A percentile compares a stretch with the other conserved stretches of the same genome.
Evolutionary conservation across 2,329 filamentous ascomycete species (phyloP).

Genomic region (Bipolaris zeicola): DNA sequence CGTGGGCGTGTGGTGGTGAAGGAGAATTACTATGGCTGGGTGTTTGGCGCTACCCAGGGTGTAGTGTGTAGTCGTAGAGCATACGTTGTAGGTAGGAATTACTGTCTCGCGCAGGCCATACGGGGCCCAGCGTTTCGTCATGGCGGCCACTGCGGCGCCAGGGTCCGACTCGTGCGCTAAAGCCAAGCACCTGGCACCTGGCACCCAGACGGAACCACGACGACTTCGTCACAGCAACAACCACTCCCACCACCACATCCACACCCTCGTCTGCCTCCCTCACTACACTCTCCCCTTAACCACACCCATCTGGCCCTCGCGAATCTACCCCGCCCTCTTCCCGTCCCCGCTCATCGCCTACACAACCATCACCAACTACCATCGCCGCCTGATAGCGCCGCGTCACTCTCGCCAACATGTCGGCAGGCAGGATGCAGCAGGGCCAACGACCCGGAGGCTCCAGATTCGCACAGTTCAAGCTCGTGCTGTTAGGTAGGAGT

Average conservation of each 20-base stretch:
- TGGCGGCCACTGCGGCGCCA: slow-evolving; percentile 17
- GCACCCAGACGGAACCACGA: slow-evolving; percentile 14
- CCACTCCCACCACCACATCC: slow-evolving; percentile 2
- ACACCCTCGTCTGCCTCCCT: not conserved
- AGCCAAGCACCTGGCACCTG: slow-evolving; percentile 5
- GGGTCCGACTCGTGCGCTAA: slow-evolving; percentile 16
- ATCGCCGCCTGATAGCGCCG: slow-evolving; percentile 26
- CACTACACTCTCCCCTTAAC: not conserved
- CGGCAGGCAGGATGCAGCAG: slow-evolving; percentile 76
- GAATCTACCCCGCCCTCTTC: too few species aligned
- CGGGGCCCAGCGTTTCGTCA: slow-evolving; percentile 23
- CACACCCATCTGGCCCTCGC: not conserved
- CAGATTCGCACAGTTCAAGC: slow-evolving; percentile 98
- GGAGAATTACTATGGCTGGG: not conserved
- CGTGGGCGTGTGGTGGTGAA: not conserved
- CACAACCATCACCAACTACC: slow-evolving; percentile 3
- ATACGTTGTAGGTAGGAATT: not conserved
- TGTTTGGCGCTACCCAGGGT: slow-evolving; percentile 8
- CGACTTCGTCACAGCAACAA: slow-evolving; percentile 22
- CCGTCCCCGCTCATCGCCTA: not conserved
- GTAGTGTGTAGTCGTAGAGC: not conserved
- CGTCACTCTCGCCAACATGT: slow-evolving; percentile 64
- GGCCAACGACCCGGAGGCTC: slow-evolving; percentile 65
- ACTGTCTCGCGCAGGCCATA: not conserved
- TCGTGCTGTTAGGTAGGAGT: slow-evolving; percentile 88